Conservation (phyloP, 345 rosid species). For the Camelina neglecta region DNA sequence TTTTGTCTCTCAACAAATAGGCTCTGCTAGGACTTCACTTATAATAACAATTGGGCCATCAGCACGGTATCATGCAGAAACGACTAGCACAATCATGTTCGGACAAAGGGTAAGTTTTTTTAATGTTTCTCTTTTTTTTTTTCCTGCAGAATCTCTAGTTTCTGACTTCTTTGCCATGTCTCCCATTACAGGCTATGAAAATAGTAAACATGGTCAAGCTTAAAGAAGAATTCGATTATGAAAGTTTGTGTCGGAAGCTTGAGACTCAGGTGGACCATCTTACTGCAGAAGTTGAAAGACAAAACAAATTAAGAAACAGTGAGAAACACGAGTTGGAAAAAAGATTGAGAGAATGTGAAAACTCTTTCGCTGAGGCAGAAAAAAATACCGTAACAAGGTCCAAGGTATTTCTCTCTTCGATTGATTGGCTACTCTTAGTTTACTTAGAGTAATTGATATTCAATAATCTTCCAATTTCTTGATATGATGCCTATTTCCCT, state of each 20-base stretch:
- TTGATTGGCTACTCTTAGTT: conserved; percentile 28
- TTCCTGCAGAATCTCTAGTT: conserved; percentile 6
- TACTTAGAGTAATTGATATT: conserved; percentile 2
- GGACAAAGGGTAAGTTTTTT: conserved; percentile 84
- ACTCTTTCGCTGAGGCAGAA: conserved; percentile 56
- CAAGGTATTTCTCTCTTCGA: conserved; percentile 67
- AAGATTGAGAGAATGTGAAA: conserved; percentile 59
- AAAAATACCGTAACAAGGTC: conserved; percentile 62
- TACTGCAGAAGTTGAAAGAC: conserved; percentile 88
- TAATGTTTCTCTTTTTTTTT: conserved; percentile 8
- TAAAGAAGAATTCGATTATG: conserved; percentile 93
- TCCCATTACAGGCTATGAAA: conserved; percentile 85
- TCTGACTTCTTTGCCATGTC: conserved; percentile 19
- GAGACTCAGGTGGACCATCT: conserved; percentile 82
- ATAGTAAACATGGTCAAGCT: conserved; percentile 89
- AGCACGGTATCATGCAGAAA: conserved; percentile 79
- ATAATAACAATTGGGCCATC: conserved; percentile 90
- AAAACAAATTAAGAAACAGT: conserved; percentile 62
- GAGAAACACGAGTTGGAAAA: conserved; percentile 63
- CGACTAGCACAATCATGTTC: conserved; percentile 89
- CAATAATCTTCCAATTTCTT: conserved; percentile 16
- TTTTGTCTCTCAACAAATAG: conserved; percentile 49
- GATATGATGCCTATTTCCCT: conserved; percentile 12
- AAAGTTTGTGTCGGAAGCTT: conserved; percentile 87
- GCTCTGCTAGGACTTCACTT: conserved; percentile 94